These are phyloP conservation scores for Bifiguratus adelaidae DNA, from an alignment of 192 early-diverging fungal species.

Conservation along the genomic window DNA sequence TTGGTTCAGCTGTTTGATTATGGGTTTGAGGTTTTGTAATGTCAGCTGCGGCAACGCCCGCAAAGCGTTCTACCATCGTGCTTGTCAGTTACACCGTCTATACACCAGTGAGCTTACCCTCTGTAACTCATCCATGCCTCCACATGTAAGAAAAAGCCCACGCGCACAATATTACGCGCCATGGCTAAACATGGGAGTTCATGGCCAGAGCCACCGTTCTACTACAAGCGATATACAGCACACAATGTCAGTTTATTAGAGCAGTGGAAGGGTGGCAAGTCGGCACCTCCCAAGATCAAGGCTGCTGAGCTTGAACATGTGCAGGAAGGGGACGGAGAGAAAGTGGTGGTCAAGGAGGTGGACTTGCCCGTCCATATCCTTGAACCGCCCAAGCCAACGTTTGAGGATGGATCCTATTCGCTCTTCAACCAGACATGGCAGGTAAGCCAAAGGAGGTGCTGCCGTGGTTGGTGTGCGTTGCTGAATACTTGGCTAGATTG, in stretches of 20 bases:
- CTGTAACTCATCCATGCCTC: too few relatives aligned
- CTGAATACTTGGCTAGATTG: slow-evolving; percentile 15
- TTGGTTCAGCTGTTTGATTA: too few relatives aligned
- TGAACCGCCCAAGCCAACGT: slow-evolving; percentile 45
- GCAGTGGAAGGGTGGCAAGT: neutral
- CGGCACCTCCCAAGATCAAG: neutral
- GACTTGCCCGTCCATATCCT: slow-evolving; percentile 31
- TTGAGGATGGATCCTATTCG: slow-evolving; percentile 36
- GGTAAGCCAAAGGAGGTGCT: slow-evolving; percentile 17
- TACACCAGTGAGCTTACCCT: too few relatives aligned
- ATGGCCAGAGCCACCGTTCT: slow-evolving; percentile 58
- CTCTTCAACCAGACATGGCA: slow-evolving; percentile 64
- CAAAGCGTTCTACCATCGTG: too few relatives aligned
- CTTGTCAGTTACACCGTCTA: too few relatives aligned
- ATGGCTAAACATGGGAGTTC: slow-evolving; percentile 25
- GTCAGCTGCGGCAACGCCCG: too few relatives aligned
- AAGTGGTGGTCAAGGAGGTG: slow-evolving; percentile 2
- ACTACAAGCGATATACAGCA: slow-evolving; percentile 51
- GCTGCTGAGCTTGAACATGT: neutral
- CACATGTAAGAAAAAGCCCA: too few relatives aligned
- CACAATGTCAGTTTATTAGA: slow-evolving; percentile 37
- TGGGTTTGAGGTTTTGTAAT: too few relatives aligned
- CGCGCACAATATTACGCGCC: too few relatives aligned
- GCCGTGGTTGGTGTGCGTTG: neutral
- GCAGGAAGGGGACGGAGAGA: neutral